These are phyloP conservation scores for Tilletia indica DNA, from an alignment of 1,284 basidiomycete species.

Conservation along the genomic window DNA sequence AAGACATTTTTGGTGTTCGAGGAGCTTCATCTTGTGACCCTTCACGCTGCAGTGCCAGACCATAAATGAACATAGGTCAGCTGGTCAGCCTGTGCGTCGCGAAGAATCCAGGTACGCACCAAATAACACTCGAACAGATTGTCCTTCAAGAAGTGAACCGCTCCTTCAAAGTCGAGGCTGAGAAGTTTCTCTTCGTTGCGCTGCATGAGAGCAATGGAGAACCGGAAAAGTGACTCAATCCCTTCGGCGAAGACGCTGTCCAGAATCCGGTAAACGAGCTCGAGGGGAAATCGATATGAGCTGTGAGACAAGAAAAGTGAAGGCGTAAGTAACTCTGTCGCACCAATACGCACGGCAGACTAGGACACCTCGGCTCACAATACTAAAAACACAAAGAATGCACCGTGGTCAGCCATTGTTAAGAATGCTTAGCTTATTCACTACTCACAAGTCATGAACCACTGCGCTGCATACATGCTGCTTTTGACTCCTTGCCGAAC, in stretches of 20 bases:
- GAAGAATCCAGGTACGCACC: constrained; percentile 1
- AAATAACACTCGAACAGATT: constrained; percentile 45
- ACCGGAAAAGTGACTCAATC: constrained; percentile 93
- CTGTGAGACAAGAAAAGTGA: not conserved
- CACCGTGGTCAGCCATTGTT: not conserved
- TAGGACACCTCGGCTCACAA: no score
- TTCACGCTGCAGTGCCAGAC: constrained; percentile 2
- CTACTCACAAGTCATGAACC: constrained; percentile 75
- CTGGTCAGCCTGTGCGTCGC: not conserved
- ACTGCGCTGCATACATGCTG: constrained; percentile 86
- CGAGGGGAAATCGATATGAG: constrained; percentile 77
- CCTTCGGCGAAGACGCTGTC: constrained; percentile 93
- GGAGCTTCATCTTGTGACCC: not conserved
- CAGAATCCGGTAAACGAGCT: constrained; percentile 90
- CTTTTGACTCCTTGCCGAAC: constrained; percentile 86
- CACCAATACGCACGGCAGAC: no score
- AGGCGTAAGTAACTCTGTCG: constrained; percentile 16
- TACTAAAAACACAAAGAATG: not conserved
- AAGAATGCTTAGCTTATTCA: not conserved
- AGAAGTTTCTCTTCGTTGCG: constrained; percentile 72
- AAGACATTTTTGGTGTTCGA: not conserved
- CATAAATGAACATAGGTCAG: not conserved
- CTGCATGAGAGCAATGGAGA: constrained; percentile 80
- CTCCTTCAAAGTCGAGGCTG: constrained; percentile 42
- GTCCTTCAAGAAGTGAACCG: constrained; percentile 44